Conservation (phyloP, 2,329 filamentous ascomycete genomes). For the Penicillium corylophilum region DNA sequence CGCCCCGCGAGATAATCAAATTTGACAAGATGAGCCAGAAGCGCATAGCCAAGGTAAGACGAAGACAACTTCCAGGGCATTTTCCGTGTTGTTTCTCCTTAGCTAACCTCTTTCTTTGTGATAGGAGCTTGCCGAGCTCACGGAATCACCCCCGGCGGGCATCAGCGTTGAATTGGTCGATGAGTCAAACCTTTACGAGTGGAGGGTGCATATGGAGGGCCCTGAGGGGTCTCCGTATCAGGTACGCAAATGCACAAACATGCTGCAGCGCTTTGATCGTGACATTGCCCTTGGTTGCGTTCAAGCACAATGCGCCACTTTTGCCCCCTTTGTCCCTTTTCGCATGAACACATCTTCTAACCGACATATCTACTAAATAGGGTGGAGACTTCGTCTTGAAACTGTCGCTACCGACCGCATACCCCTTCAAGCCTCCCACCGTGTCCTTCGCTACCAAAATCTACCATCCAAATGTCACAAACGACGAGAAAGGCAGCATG, state of each 20-base stretch:
- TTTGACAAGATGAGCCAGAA: conserved; percentile 43
- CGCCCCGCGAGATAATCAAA: conserved; percentile 10
- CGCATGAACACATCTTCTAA: conserved; percentile 3
- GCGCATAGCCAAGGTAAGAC: conserved; percentile 47
- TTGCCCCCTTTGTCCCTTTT: not conserved
- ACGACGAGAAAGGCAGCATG: conserved; percentile 81
- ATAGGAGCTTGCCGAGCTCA: conserved; percentile 63
- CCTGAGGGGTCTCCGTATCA: conserved; percentile 64
- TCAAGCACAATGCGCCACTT: not conserved
- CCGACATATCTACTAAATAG: conserved; percentile 33
- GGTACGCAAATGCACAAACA: conserved; percentile 43
- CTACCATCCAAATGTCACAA: conserved; percentile 93
- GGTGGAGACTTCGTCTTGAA: conserved; percentile 73
- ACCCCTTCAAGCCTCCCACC: conserved; percentile 84
- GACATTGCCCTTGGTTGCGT: not conserved
- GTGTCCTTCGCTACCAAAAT: conserved; percentile 83
- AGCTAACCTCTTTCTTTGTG: not conserved
- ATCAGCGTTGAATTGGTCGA: conserved; percentile 58
- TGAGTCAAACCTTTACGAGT: conserved; percentile 65
- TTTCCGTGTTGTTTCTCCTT: not conserved
- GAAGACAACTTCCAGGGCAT: not conserved
- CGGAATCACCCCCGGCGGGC: conserved; percentile 55
- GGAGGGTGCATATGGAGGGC: conserved; percentile 67
- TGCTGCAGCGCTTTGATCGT: not conserved
- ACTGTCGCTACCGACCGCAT: conserved; percentile 72